These are phyloP conservation scores for Fusarium setosum DNA, from an alignment of 2,329 filamentous ascomycete species.

Conservation along the genomic window DNA sequence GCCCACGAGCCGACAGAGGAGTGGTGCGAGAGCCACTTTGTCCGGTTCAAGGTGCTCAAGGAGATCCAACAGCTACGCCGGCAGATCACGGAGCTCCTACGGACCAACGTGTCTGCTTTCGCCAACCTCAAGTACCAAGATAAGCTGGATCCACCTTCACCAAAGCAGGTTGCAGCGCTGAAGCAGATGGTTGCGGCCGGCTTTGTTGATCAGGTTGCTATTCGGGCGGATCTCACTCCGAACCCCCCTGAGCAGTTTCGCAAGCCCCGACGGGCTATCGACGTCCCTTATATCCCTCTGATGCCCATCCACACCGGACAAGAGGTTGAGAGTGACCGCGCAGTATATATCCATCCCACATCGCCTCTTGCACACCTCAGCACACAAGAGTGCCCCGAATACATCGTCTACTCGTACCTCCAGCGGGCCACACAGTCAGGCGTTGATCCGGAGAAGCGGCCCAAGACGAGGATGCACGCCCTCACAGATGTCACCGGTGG, in stretches of 20 bases:
- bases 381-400: conserved; percentile 82
- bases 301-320: conserved; percentile 69
- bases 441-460: conserved; percentile 63
- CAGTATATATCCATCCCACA: conserved; percentile 88
- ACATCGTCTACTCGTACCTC: conserved; percentile 87
- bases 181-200: conserved; percentile 93
- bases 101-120: conserved; percentile 76
- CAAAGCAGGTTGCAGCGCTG: conserved; percentile 79
- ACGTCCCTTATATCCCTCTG: conserved; percentile 91
- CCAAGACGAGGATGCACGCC: conserved; percentile 88
- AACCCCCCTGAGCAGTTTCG: conserved; percentile 73
- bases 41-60: conserved; percentile 86
- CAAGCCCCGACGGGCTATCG: conserved; percentile 86
- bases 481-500: conserved; percentile 81
- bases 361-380: conserved; percentile 81
- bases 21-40: conserved; percentile 87
- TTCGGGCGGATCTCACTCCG: conserved; percentile 88
- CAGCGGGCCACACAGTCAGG: conserved; percentile 72
- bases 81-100: conserved; percentile 86
- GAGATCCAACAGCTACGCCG: conserved; percentile 86
- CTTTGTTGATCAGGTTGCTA: conserved; percentile 94
- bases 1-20: conserved; percentile 76
- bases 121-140: conserved; percentile 67
- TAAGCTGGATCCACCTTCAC: conserved; percentile 67
- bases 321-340: conserved; percentile 64